Conservation (phyloP, 2,329 filamentous ascomycete species). For the Trichophyton benhamiae region DNA sequence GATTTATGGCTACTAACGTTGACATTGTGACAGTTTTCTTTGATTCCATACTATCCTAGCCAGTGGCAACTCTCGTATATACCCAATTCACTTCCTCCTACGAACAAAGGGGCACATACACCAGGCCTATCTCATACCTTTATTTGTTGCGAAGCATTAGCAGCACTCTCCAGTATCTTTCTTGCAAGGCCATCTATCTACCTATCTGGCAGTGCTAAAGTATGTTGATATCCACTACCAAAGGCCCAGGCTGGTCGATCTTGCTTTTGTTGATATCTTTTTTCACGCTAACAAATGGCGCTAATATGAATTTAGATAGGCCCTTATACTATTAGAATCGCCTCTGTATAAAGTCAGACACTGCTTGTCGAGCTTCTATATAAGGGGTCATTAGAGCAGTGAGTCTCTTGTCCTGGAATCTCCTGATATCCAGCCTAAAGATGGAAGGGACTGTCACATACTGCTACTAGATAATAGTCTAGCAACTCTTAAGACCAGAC, state of each 20-base stretch:
- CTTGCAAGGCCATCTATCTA: no score
- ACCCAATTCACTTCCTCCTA: not conserved
- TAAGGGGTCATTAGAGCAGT: not conserved
- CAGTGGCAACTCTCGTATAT: not conserved
- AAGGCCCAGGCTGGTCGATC: not conserved
- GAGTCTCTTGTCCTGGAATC: not conserved
- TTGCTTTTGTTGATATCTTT: not conserved
- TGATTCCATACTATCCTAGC: not conserved
- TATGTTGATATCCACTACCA: not conserved
- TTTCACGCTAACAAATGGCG: slow-evolving; percentile 1
- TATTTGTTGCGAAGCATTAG: not conserved
- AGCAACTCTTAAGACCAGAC: not conserved
- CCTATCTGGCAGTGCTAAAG: not conserved
- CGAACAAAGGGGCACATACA: not conserved
- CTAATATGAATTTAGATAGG: not conserved
- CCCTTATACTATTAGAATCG: not conserved
- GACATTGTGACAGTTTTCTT: not conserved
- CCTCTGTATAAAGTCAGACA: not conserved
- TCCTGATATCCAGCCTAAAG: not conserved
- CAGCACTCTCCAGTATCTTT: not conserved
- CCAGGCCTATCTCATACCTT: not conserved
- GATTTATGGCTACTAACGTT: not conserved
- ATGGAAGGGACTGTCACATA: not conserved
- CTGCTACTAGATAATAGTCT: not conserved
- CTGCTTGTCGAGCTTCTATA: not conserved